These are phyloP conservation scores for Cenchrus americanus DNA, from an alignment of 176 grass and related monocot genomes.

Conservation along the genomic window DNA sequence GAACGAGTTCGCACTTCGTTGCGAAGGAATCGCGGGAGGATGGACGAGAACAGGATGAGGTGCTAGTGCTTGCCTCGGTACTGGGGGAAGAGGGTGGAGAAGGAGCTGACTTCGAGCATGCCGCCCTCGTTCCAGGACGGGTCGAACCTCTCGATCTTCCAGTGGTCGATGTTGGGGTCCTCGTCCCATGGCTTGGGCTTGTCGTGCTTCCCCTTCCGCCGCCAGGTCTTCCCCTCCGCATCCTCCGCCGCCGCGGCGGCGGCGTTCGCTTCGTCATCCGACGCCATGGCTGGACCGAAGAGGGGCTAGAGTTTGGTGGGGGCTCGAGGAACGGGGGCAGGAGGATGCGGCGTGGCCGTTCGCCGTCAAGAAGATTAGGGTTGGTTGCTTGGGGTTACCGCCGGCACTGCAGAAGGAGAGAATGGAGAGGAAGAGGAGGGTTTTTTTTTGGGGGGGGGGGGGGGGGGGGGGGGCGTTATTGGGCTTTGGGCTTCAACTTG, in stretches of 20 bases:
- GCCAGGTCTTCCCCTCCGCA: slow-evolving; percentile 30
- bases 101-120: slow-evolving; percentile 93
- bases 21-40: not conserved
- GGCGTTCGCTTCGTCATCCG: slow-evolving; percentile 43
- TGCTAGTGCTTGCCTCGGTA: slow-evolving; percentile 63
- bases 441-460: not conserved
- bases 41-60: not conserved
- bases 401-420: not conserved
- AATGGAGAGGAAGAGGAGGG: not conserved
- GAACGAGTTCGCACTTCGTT: not conserved
- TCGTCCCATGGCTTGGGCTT: slow-evolving; percentile 99
- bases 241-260: slow-evolving; percentile 6
- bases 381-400: not conserved
- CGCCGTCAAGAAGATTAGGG: slow-evolving; percentile 1
- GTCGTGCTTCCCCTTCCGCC: slow-evolving; percentile 91
- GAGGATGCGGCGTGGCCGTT: slow-evolving; percentile 4
- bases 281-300: slow-evolving; percentile 16
- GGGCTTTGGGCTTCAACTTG: not conserved
- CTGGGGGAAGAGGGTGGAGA: slow-evolving; percentile 94
- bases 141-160: slow-evolving; percentile 92
- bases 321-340: not conserved
- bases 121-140: slow-evolving; percentile 88
- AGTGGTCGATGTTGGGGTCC: slow-evolving; percentile 85
- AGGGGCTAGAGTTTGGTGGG: not conserved
- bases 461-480: not conserved